Base-by-base conservation (phyloP, 306 rosid genomes). In the Castanospermum australe region DNA sequence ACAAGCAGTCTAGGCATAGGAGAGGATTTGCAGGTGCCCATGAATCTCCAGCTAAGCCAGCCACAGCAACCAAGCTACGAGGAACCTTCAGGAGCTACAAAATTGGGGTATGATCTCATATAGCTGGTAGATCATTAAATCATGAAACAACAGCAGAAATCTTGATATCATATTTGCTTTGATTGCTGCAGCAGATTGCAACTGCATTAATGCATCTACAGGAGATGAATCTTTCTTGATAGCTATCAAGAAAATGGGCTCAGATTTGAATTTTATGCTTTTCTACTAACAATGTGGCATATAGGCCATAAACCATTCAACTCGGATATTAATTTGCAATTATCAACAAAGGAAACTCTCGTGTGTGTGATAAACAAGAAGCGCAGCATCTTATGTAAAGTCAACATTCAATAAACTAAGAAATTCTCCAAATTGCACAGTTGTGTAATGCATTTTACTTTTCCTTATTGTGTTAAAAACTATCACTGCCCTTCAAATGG, bases 11-110 rank as follows among this genome's bases (percentile, higher is more conserved):
- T 73, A 45, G 74, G 82, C 67, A 79, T 84, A 42, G 84, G 80
- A 84, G 92, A 92, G 69, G 91, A 88, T 81, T 77, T 89, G 44
- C 79, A 85, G 22, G 85, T 79, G 14, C 90, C 95, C 4, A 92
- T 94, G 77, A 83, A 84, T 80, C 97, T 94, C 90, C 97, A 89
- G 77, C 95, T 94, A 78, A 83, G 90, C 86, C 99, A 88, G 79
- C 99, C 97, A 79, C 92, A 86, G 66, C 89, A 79, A 47, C 85
- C 87, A 64, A 79, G 77, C 68, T 52, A 82, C 11, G 77, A 87
- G 79, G 69, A 79, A 79, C 79, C 89, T 69, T 74, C 85, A 18
- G 81, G 76, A 78, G 82, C 91, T 42, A 76, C 92, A 83, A 79
- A 84, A 76, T 59, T 88, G 80, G 94, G 98, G 98, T 92, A 92